Conservation (phyloP, 495 filamentous ascomycete genomes). For the Xylaria scruposa region DNA sequence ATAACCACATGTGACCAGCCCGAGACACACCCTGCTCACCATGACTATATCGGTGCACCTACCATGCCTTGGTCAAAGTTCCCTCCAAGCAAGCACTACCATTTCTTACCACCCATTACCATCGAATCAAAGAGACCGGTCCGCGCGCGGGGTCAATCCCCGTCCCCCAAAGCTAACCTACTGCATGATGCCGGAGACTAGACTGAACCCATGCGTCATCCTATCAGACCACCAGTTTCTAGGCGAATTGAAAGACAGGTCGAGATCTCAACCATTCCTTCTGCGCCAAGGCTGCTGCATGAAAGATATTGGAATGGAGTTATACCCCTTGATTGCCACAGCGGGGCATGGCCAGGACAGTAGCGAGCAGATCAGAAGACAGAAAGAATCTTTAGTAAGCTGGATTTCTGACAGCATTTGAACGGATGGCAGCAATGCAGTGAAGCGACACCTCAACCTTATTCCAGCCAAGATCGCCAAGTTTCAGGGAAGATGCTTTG, state of each 20-base stretch:
- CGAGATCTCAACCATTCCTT: constrained; percentile 13
- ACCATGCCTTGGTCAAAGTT: constrained; percentile 16
- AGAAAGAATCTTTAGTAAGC: constrained; percentile 2
- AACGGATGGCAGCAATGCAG: constrained; percentile 1
- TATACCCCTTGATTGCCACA: constrained; percentile 23
- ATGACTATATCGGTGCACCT: constrained; percentile 40
- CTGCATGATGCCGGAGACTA: constrained; percentile 28
- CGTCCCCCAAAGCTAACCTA: constrained; percentile 7
- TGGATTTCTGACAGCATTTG: not conserved
- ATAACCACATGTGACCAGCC: constrained; percentile 40
- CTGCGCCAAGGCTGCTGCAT: constrained; percentile 24
- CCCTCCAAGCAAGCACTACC: constrained; percentile 2
- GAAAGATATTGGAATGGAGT: constrained; percentile 8
- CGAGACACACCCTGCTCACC: constrained; percentile 31
- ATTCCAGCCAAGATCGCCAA: not conserved
- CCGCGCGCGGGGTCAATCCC: constrained; percentile 23
- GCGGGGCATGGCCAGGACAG: not conserved
- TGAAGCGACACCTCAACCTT: constrained; percentile 1
- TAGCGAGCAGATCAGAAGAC: not conserved
- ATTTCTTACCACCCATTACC: constrained; percentile 13
- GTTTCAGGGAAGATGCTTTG: not conserved
- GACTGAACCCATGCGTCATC: constrained; percentile 26
- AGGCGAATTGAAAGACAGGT: constrained; percentile 15
- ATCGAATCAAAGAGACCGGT: constrained; percentile 30
- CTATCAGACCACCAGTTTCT: constrained; percentile 17